These are phyloP conservation scores for Solanum appendiculatum DNA, from an alignment of 257 asterid species.

Conservation along the genomic window DNA sequence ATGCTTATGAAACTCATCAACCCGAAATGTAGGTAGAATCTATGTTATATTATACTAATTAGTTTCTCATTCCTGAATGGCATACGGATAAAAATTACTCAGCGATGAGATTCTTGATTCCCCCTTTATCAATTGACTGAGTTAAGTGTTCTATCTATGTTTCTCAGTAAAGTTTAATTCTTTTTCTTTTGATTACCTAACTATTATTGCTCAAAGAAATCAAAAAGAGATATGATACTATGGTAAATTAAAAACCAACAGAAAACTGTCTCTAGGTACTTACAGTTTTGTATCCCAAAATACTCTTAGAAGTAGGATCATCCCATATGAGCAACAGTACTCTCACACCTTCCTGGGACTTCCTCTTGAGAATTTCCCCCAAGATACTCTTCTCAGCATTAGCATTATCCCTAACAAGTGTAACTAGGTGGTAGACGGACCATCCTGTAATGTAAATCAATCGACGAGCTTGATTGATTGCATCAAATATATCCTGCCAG, in stretches of 20 bases:
- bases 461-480: slow-evolving; percentile 62
- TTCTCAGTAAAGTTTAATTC: not conserved
- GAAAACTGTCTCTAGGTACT: slow-evolving; percentile 16
- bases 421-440: slow-evolving; percentile 77
- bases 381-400: slow-evolving; percentile 23
- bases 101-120: not conserved
- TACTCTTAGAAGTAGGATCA: slow-evolving; percentile 83
- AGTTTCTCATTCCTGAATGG: not conserved
- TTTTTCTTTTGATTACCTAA: not conserved
- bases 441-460: slow-evolving; percentile 83
- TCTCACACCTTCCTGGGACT: slow-evolving; percentile 94
- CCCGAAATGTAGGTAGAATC: not conserved
- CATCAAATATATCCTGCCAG: slow-evolving; percentile 74
- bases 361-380: slow-evolving; percentile 71
- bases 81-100: not conserved
- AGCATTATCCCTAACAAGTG: slow-evolving; percentile 63
- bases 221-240: not conserved
- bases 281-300: slow-evolving; percentile 83
- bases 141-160: not conserved
- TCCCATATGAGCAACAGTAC: slow-evolving; percentile 90
- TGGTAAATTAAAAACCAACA: not conserved
- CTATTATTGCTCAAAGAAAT: not conserved
- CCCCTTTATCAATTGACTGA: not conserved
- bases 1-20: not conserved
- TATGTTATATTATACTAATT: not conserved